Base-by-base conservation (phyloP, 2,329 filamentous ascomycete genomes). In the Pestalotiopsis fici region DNA sequence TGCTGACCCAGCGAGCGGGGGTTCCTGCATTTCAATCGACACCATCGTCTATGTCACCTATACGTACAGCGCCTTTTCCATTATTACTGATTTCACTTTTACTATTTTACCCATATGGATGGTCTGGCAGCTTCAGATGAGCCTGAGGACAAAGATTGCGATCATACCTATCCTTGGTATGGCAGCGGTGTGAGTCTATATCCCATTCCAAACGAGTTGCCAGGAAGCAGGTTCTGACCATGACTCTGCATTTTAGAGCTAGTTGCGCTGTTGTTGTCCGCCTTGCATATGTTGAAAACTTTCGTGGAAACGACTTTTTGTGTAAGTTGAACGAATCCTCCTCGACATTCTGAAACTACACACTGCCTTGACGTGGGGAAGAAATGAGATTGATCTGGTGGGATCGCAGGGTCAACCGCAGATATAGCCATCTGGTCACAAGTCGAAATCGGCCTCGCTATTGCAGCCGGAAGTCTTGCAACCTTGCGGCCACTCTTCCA, bases 111-210 rank as follows among this genome's bases (percentile, higher is more conserved):
- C 82, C 2, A 77, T 85, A 13, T 82, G 82, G 64, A 76, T 88
- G 11, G 80, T 87, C 2, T 81, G 79, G 78, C 77, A 80, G 37
- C 71, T 86, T 25, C 79, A 85, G 59, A 86, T 87, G 83, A 81
- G 80, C 39, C 65, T 66, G 2, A 78, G 77, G 63, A 83, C 81
- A 1, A 87, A 87, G 71, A 43, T 76, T 13, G 78, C 83, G 1
- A 76, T 86, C 18, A 80, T 79, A 3, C 79, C 78, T 15, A 82
- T 87, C 63, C 71, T 88, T 7, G 81, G 82, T 31, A 78, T 87
- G 72, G 87, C 85, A 23, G 83, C 85, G 68, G 69, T 79, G 77
- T 68, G 66, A 63, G 66, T 69, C n/a, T 23, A 21, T 27, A 23
- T 50, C 3, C 12, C 4, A 21, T 62, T 2, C n/a, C 12, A 31